Base-by-base conservation (phyloP, 208 protist species). In the Tetramitus jugosus region DNA sequence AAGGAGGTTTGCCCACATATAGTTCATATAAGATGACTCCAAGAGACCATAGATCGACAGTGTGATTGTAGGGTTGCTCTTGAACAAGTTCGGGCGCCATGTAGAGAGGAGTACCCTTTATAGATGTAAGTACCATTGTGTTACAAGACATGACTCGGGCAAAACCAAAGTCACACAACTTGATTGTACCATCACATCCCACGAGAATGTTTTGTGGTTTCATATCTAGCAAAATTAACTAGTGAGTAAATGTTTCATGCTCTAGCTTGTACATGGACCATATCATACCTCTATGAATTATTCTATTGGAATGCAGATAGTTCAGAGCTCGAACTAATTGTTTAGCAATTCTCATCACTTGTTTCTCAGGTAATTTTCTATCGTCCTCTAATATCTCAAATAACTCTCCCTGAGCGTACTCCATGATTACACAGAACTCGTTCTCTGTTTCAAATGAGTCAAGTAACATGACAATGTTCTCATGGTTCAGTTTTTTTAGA, bases 111-210 rank as follows among this genome's bases (percentile, higher is more conserved):
- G 93, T 95, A 23, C 92, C 93, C 77, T 96, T 97, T 79, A 98
- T 95, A 75, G 91, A 96, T 0, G 94, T 96, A 14, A 98, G 84
- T 33, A 96, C 89, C 53, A 97, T 91, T 1, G 93, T 97, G 79
- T 95, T 95, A 81, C 88, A 90, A 49, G 91, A 95, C 90, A 98
- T 96, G 1, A 91, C 87, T 23, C 94, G 87, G 4, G 96, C 95
- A 88, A 98, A 98, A 7, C 96, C 96, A 89, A 99, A 99, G 87
- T 99, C 96, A 67, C 92, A 96, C 8, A 99, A 84, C 75, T 98
- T 98, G n/a, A 98, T 88, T 3, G 86, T 80, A 2, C 93, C 93
- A 77, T 94, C 89, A n/a, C 90, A 84, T 0, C 91, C 92, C 74
- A 99, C 91, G 26, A 99, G 85, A 77, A 98, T 97, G 81, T 98